Base-by-base conservation (phyloP, 176 grass and related monocot species). In the Zea luxurians region DNA sequence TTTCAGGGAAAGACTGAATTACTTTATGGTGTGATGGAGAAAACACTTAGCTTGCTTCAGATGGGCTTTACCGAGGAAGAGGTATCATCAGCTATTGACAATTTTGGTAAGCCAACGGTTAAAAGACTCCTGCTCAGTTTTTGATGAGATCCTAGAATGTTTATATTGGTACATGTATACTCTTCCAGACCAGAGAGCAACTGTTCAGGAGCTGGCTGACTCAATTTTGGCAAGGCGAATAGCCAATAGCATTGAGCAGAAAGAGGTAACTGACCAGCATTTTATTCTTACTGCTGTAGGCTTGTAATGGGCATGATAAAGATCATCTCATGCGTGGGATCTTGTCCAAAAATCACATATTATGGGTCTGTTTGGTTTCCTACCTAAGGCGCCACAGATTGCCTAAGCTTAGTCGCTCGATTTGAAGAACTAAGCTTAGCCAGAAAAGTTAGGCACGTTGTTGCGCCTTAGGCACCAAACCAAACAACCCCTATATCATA, bases 51-150 rank as follows among this genome's bases (percentile, higher is more conserved):
- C 73, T 83, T 98, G 50, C 78, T 92, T 44, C 70, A 89, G 45
- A 98, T 90, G 88, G 96, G 96, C 73, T 98, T 90, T 84, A 92
- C 89, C 0, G 89, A 98, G 88, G 73, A 90, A 68, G 92, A 98
- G 92, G 87, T 94, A n/a, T 98, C 96, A 64, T 85, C 63, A 53
- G 92, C 88, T 68, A 92, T 94, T 85, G 95, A 90, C 44, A 94
- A 13, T n/a, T 89, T 81, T 67, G 92, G 96, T 98, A 85, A 59
- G 87, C 71, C 10, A 46, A 80, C 0, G 16, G 52, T 55, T 64
- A 53, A 70, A 66, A 75, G 37, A 70, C 57, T 70, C 75, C 75
- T 75, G 7, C 48, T 63, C 5, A 54, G 8, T 75, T 62, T 80
- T 75, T 64, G 3, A 64, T 58, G 71, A 76, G 5, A 42, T 71